Evolutionary conservation across 2,329 filamentous ascomycete genomes (phyloP), one percentile per base, ranked within the genome.

Genomic region (Colletotrichum higginsianum): DNA sequence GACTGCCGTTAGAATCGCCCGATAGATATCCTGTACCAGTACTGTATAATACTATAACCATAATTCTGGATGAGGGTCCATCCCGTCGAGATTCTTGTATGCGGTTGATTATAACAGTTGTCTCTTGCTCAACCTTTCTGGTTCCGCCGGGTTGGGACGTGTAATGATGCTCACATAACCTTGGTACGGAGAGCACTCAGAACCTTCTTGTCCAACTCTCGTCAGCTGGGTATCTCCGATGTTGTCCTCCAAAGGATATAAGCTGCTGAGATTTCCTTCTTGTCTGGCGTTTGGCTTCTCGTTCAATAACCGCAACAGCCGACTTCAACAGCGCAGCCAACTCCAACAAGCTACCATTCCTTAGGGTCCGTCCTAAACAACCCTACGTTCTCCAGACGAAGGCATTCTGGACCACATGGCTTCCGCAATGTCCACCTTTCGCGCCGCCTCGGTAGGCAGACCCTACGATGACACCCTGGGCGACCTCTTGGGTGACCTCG

Each of bases 21-120:
- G 58, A 69, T 35, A 8, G 8, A 55, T 71, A 71, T 68, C 65
- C 65, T 72, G 69, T 72, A 72, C 60, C 44, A 72, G 56, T 72
- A 64, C 69, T 72, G 69, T 72, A 72, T 69, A 71, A 62, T 68
- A 58, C 26, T 21, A 23, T 46, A 50, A 21, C n/a, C 44, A 13
- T 69, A 69, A 69, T 69, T 16, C 12, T 35, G 49, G 21, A 21
- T 11, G 30, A 40, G 38, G 21, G 61, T 63, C 40, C 21, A 16
- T 11, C 11, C 5, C 49, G 18, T 18, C 12, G 16, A 53, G 7
- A 18, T 21, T 63, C 9, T 26, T 16, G 47, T 42, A 11, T 42
- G 7, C 42, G 5, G n/a, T 11, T 16, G 21, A 21, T 18, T 30
- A 4, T n/a, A 12, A 44, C 21, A 23, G 35, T 38, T 38, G 9